Percentiles rank a stretch among this genome's conserved stretches.
Evolutionary conservation across 805 yeast species (phyloP).

Genomic region (Cyberlindnera galapagoensis): DNA sequence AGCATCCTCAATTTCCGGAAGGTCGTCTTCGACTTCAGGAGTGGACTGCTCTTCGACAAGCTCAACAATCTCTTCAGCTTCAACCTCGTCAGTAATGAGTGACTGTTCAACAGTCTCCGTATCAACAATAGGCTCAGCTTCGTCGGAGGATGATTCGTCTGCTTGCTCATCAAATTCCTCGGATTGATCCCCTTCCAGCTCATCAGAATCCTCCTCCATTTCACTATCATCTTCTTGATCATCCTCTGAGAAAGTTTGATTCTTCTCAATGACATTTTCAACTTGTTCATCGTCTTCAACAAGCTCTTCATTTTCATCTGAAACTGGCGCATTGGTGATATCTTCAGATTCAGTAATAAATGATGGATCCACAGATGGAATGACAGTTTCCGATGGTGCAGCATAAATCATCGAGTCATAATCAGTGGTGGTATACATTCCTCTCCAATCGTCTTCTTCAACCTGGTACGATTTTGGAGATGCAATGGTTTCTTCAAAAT

Average conservation of each 20-base stretch:
- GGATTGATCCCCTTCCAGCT: background rate
- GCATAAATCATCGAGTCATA: background rate
- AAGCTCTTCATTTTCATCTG: too few species aligned
- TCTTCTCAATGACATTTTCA: conserved; percentile 1
- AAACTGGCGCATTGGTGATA: background rate
- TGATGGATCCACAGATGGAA: too few species aligned
- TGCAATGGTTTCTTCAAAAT: background rate
- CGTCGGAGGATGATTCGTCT: background rate
- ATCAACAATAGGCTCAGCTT: background rate
- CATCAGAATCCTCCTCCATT: background rate
- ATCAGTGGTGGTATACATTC: background rate
- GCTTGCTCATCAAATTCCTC: background rate
- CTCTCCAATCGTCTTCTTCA: background rate
- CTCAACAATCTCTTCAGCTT: background rate
- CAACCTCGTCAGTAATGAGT: background rate
- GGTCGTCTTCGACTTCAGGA: too few species aligned
- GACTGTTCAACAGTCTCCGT: background rate
- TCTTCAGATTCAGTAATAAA: too few species aligned
- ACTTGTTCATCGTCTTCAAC: background rate
- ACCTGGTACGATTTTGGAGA: background rate
- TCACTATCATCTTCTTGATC: too few species aligned
- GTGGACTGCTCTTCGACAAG: background rate
- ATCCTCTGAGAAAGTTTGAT: too few species aligned
- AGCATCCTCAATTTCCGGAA: too few species aligned
- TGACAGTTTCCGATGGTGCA: background rate